Evolutionary conservation across 2,329 filamentous ascomycete species (phyloP), one percentile per base, ranked within the genome.

Genomic region (Cordyceps pruinosa): DNA sequence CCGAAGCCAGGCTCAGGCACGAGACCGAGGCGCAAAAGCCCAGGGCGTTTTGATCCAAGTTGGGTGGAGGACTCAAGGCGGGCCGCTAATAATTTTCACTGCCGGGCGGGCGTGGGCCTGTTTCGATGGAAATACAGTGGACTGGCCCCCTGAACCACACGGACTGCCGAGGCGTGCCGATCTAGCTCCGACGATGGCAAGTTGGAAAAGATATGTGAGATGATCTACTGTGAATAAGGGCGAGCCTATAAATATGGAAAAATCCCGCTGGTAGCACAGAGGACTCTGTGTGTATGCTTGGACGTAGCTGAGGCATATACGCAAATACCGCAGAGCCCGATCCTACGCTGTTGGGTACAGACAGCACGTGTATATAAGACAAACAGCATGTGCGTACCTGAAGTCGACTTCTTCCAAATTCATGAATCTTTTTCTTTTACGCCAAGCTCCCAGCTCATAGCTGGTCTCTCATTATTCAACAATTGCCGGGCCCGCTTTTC

Each of bases 131-230:
- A 12, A 7, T 39, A 23, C 50, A 13, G 39, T 53, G 50, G 51
- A 23, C 34, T 46, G 42, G 28, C 37, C 19, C 45, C 28, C 28
- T 44, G 45, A 13, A 19, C 37, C 1, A 12, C 21, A 23, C 45
- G 54, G 45, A 28, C 35, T 49, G 37, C 54, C 54, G 54, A 56
- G 54, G 44, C 46, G 44, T 47, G 45, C 54, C 54, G 54, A 56
- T 49, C 54, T 49, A 56, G 35, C 54, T 56, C 54, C 54, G 54
- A 56, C 46, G 41, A 54, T 46, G 30, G n/a, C 30, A 28, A 46
- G 28, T 10, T 41, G 49, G 12, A 52, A 23, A 42, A 52, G 17
- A 42, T 5, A 25, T 10, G 30, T 23, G 39, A 26, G 25, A n/a
- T n/a, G n/a, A n/a, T n/a, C n/a, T n/a, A n/a, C n/a, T n/a, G n/a